phyloP scores from a whole-genome alignment of 257 asterid species.

The Mitragyna speciosa region DNA sequence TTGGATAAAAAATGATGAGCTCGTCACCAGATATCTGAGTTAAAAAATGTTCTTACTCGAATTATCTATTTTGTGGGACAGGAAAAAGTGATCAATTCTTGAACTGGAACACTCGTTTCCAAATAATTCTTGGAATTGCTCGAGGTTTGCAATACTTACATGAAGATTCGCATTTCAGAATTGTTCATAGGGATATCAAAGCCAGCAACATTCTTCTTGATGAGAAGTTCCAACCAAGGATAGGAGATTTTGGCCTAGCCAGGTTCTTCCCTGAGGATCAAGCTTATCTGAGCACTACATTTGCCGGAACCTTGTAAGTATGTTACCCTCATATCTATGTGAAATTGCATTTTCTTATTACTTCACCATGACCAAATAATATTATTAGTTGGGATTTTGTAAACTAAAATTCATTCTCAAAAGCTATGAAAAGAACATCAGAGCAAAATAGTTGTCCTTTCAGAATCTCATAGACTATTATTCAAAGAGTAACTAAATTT shows the following conservation, averaged over 20 bases:
- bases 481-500: background rate
- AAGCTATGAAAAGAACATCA: background rate
- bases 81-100: constrained; percentile 50
- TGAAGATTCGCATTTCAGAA: constrained; percentile 75
- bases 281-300: constrained; percentile 80
- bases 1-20: too few relatives aligned
- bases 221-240: constrained; percentile 68
- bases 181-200: constrained; percentile 81
- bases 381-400: background rate
- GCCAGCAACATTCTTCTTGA: constrained; percentile 85
- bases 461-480: background rate
- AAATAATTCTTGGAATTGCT: constrained; percentile 72
- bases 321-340: background rate
- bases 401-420: background rate
- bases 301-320: constrained; percentile 85
- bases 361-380: background rate
- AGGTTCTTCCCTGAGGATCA: constrained; percentile 91
- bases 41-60: background rate
- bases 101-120: constrained; percentile 68
- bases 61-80: constrained; percentile 27
- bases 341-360: background rate
- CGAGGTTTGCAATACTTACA: constrained; percentile 83
- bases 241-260: constrained; percentile 83
- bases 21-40: background rate
- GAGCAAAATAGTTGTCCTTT: background rate